Base-by-base conservation (phyloP, 371 early-diverging fungal species). In the Haplosporangium sp. region DNA sequence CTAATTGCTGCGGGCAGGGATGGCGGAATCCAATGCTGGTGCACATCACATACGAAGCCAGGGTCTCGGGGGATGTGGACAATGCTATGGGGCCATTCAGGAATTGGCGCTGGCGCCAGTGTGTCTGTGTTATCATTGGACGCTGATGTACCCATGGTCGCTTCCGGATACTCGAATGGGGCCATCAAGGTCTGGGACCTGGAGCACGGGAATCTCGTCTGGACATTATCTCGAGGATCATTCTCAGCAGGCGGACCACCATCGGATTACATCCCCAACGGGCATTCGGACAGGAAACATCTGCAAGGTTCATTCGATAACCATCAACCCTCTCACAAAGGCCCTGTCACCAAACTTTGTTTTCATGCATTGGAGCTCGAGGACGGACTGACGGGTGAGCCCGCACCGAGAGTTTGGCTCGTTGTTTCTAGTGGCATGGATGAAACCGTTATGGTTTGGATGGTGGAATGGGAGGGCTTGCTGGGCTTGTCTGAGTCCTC, bases 381-480 rank as follows among this genome's bases (percentile, higher is more conserved):
- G 45, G 69, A 72, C 58, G 68, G 72, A 11, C 53, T 69, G 20
- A 72, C 73, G 0, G 79, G 79, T 0, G 79, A 72, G 14, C 73
- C 79, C 12, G 79, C 73, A 2, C 79, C 79, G 9, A 68, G 79
- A 4, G 59, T 79, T 9, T 79, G 79, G 79, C 59, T 79, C 23
- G 59, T 79, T n/a, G 13, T 79, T 8, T 79, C 79, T n/a, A 72
- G 73, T 46, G 62, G 79, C 20, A 47, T 56, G 20, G 79, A 79
- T n/a, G 79, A 79, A 48, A 64, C 68, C 12, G 79, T 79, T 41
- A 79, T 79, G 73, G 69, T 79, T 4, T 79, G 79, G 79, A 64
- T 68, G 56, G 62, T 79, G 6, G 79, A 79, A 20, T 79, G 79
- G 79, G 79, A 79, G 20, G 79, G 79, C 2, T 42, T 79, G 12